Percentiles rank a stretch among this genome's conserved stretches.
These are phyloP conservation scores for Carex pumila DNA, from an alignment of 176 grass and related monocot genomes.

Conservation along the genomic window DNA sequence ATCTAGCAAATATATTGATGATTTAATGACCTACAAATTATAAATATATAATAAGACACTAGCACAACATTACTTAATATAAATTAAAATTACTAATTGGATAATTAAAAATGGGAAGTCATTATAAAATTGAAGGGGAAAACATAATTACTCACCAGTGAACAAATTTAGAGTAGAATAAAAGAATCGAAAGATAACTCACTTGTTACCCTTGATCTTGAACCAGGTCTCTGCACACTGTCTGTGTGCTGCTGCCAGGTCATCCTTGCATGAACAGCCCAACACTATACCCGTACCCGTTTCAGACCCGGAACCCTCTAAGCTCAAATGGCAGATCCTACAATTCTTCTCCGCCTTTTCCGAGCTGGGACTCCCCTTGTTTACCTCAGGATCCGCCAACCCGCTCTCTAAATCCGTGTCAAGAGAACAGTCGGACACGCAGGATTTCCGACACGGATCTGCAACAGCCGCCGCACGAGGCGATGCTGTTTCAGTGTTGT, in stretches of 20 bases:
- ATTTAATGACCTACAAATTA: neutral
- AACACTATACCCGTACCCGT: constrained; percentile 68
- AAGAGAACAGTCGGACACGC: constrained; percentile 66
- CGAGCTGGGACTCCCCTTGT: constrained; percentile 44
- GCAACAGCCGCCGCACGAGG: constrained; percentile 16
- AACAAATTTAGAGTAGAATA: neutral
- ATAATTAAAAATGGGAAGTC: neutral
- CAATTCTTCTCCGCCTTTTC: constrained; percentile 65
- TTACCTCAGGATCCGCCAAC: constrained; percentile 41
- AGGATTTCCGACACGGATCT: constrained; percentile 48
- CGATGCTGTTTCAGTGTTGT: constrained; percentile 26
- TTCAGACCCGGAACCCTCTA: constrained; percentile 50
- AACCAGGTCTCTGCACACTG: constrained; percentile 99
- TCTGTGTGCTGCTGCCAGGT: constrained; percentile 75
- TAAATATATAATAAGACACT: neutral
- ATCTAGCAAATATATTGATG: neutral
- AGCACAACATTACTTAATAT: neutral
- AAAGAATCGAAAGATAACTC: constrained; percentile 17
- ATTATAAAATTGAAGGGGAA: neutral
- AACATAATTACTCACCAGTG: neutral
- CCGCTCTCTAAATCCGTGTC: constrained; percentile 71
- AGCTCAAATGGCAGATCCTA: constrained; percentile 90
- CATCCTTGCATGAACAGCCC: constrained; percentile 95
- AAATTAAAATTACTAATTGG: neutral
- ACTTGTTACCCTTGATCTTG: constrained; percentile 99